Base-by-base conservation (phyloP, 179 eudicot genomes). In the Nepenthes alata region DNA sequence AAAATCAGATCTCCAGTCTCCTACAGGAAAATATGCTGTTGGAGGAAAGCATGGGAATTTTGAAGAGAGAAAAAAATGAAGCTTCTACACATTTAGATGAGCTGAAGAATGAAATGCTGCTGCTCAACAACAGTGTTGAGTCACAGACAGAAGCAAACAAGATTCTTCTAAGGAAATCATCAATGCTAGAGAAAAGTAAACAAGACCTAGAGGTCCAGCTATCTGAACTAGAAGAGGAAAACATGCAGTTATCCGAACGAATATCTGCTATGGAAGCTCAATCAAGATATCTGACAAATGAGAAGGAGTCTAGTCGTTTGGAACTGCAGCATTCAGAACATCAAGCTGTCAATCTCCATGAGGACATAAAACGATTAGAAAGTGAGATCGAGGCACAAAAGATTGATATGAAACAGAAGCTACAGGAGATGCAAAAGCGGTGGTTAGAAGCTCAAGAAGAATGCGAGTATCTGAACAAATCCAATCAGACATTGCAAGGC, bases 251-350 rank as follows among this genome's bases (percentile, higher is more conserved):
- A 70, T 77, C 77, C 61, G 85, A 80, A 72, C 53, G 76, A 60
- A 62, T 85, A 68, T 80, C 84, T 56, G 81, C 79, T 57, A 57
- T 88, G 70, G 86, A 86, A 70, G 72, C 78, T 69, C 89, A 86
- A 61, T 52, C 80, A 35, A 75, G 77, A 62, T 64, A 67, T 49
- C 35, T 89, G 73, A 73, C 77, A 35, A 74, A 80, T 65, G 87
- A 81, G 74, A 83, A 72, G 63, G 87, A 88, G 67, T 66, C 84
- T 10, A 66, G 71, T 67, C 73, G 66, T 47, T 41, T 81, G 65
- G 88, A 93, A 71, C 66, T 79, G 62, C 79, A 73, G 45, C 69
- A 77, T 41, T 84, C 82, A 37, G 79, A 83, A 69, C 58, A 75
- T 44, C 72, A 72, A 51, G 68, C 69, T 34, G 58, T 25, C 5